Evolutionary conservation across 495 filamentous ascomycete species (phyloP), one percentile per base, ranked within the genome.

Genomic region (Entonaema liquescens): DNA sequence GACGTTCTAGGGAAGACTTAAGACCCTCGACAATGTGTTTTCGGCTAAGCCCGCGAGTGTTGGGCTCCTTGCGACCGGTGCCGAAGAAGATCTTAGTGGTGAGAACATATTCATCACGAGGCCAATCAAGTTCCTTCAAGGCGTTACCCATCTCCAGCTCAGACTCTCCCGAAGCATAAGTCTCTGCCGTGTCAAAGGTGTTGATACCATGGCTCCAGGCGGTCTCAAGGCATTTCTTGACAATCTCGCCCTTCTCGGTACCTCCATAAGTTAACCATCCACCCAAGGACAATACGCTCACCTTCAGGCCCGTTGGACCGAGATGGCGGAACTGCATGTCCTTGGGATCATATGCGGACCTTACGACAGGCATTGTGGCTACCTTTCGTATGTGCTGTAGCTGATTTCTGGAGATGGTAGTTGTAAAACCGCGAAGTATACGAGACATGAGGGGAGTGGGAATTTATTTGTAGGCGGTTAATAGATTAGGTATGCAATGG

Each of bases 301-400:
- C 89, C 75, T 92, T 89, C 26, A 92, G 79, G 9, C 89, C 90
- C 4, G 89, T 89, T 21, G 84, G 86, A 60, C 90, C 90, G 35
- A 92, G 88, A 79, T 85, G 82, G 67, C 90, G 88, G 80, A 90
- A 91, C 72, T 90, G 83, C 89, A 91, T 91, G 71, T 67, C 72
- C 76, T 87, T 83, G 57, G 87, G 87, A 28, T 81, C 77, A 61
- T 82, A 82, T 55, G 79, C 77, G 28, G 76, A 79, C 25, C 70
- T 68, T 25, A 82, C 79, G n/a, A 73, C 68, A 1, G 78, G 74
- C 31, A 73, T 62, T 21, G 74, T 74, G 49, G 50, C 42, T 65
- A 67, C 68, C 52, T 31, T 65, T 74, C 73, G 47, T 61, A 58
- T n/a, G 55, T 55, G 4, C 15, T 52, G 57, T 65, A 61, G 25